Percentiles rank a stretch among this genome's conserved stretches.
Conservation (phyloP, 352 stramenopile species). For the Phytopythium delawarense region DNA sequence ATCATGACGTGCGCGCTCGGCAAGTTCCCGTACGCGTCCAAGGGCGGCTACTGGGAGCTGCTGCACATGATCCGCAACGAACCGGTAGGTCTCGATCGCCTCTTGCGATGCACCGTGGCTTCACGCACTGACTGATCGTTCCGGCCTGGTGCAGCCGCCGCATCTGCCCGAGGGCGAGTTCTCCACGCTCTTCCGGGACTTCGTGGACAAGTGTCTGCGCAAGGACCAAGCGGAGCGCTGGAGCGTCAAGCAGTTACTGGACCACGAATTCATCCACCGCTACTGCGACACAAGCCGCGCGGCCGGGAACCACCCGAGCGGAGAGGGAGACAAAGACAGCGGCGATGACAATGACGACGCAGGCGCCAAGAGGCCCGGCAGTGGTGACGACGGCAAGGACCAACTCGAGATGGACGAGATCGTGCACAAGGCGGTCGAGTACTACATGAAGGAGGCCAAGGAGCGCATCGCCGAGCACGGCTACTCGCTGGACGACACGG, state of each 20-base stretch:
- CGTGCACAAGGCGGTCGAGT: constrained; percentile 67
- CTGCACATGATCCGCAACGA: constrained; percentile 88
- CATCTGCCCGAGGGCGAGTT: constrained; percentile 66
- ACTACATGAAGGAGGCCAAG: constrained; percentile 77
- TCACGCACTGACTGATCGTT: background rate
- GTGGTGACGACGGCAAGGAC: constrained; percentile 58
- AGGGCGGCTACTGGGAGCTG: constrained; percentile 88
- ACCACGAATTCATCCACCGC: constrained; percentile 60
- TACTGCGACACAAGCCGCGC: constrained; percentile 21
- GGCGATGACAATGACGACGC: constrained; percentile 14
- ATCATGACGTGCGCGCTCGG: constrained; percentile 90
- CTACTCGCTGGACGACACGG: constrained; percentile 73
- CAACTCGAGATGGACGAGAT: constrained; percentile 75
- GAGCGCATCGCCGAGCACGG: constrained; percentile 63
- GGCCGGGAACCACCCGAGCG: constrained; percentile 5
- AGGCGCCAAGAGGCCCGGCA: constrained; percentile 14
- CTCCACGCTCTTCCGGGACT: constrained; percentile 69
- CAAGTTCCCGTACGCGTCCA: constrained; percentile 82
- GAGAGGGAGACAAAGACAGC: constrained; percentile 19
- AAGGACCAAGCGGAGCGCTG: constrained; percentile 78
- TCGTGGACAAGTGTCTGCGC: constrained; percentile 76
- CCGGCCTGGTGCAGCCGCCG: constrained; percentile 32
- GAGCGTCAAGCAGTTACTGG: constrained; percentile 75
- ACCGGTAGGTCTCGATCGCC: constrained; percentile 26
- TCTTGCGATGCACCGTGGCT: background rate